These are phyloP conservation scores for Aureobasidium sp. DNA, from an alignment of 2,329 filamentous ascomycete genomes.

Conservation along the genomic window DNA sequence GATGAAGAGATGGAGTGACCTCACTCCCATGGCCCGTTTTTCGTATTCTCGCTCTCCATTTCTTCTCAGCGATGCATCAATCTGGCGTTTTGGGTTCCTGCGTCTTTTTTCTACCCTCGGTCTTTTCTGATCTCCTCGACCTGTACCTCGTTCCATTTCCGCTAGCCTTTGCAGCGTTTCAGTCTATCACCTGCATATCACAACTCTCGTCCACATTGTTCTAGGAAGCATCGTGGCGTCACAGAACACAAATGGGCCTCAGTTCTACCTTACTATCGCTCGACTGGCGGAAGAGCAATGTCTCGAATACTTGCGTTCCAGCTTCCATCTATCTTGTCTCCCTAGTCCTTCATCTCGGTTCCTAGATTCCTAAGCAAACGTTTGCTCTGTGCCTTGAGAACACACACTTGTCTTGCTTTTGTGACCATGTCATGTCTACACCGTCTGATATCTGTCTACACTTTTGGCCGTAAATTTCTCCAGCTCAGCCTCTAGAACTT, in stretches of 20 bases:
- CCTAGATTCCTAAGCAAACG: background rate
- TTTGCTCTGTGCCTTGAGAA: too few relatives aligned
- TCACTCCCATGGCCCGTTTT: background rate
- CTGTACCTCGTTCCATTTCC: background rate
- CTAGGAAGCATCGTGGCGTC: background rate
- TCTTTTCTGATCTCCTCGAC: background rate
- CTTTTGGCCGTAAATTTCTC: background rate
- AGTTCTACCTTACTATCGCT: background rate
- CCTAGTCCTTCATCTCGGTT: background rate
- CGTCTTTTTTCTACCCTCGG: background rate
- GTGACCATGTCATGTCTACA: background rate
- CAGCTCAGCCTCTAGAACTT: background rate
- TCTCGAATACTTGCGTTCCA: background rate
- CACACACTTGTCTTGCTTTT: background rate
- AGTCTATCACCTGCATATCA: background rate
- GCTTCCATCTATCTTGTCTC: background rate
- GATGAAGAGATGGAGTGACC: slow-evolving; percentile 33
- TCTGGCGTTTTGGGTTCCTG: background rate
- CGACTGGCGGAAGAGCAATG: background rate
- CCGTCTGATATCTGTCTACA: background rate
- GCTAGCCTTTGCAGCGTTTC: background rate
- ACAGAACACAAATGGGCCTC: background rate
- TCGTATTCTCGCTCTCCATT: slow-evolving; percentile 1
- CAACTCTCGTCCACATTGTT: background rate
- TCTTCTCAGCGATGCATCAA: slow-evolving; percentile 3